A percentile compares a stretch with the other conserved stretches of the same genome.
Conservation (phyloP, 129 eudicot genomes). For the Centella asiatica region DNA sequence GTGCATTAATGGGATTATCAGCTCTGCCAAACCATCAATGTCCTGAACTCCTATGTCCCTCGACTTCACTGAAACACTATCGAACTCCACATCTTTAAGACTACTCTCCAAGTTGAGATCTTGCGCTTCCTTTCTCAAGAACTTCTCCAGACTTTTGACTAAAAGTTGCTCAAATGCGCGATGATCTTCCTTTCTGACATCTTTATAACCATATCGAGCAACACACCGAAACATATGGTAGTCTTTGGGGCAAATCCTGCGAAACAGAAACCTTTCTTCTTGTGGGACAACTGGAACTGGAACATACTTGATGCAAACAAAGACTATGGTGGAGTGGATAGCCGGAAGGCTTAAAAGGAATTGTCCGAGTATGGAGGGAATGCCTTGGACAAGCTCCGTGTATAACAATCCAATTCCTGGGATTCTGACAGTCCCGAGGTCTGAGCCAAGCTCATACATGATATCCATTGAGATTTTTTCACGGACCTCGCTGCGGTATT, state of each 20-base stretch:
- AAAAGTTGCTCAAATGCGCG: conserved; percentile 74
- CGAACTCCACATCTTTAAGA: conserved; percentile 37
- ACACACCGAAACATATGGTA: conserved; percentile 90
- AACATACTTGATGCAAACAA: conserved; percentile 83
- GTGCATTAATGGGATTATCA: conserved; percentile 49
- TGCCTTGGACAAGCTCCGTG: conserved; percentile 84
- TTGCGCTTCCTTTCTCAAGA: conserved; percentile 71
- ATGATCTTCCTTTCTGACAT: conserved; percentile 85
- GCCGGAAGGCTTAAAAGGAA: conserved; percentile 82
- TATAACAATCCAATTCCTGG: conserved; percentile 86
- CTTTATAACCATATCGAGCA: conserved; percentile 87
- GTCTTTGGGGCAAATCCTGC: conserved; percentile 84
- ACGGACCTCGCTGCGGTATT: conserved; percentile 79
- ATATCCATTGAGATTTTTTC: conserved; percentile 77
- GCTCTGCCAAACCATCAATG: conserved; percentile 31
- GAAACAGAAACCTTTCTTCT: conserved; percentile 82
- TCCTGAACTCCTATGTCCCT: conserved; percentile 26
- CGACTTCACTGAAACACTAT: conserved; percentile 45
- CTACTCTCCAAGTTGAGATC: conserved; percentile 62
- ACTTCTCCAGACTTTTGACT: conserved; percentile 66
- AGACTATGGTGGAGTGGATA: conserved; percentile 71
- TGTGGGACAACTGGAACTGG: conserved; percentile 88
- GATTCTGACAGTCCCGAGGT: conserved; percentile 76
- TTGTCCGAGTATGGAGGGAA: conserved; percentile 82
- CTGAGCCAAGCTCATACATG: conserved; percentile 74